Conservation (phyloP, 257 asterid species). For the Solanum sejunctum region DNA sequence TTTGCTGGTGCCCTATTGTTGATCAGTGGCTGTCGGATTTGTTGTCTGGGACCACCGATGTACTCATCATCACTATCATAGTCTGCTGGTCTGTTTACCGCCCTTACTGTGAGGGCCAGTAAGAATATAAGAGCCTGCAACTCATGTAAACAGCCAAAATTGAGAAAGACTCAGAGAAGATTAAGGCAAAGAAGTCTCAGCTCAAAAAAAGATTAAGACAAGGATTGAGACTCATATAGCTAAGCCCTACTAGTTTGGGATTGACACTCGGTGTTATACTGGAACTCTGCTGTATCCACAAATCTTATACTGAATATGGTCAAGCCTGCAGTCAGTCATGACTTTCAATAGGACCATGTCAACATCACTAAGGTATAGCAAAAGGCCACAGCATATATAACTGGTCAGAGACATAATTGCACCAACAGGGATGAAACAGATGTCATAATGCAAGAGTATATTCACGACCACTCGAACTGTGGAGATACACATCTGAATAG, state of each 20-base stretch:
- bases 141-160: not conserved
- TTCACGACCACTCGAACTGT: not conserved
- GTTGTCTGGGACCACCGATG: constrained; percentile 65
- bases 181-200: not conserved
- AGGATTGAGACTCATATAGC: not conserved
- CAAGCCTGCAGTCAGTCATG: not conserved
- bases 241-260: not conserved
- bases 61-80: constrained; percentile 98
- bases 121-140: constrained; percentile 84
- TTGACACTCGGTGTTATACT: not conserved
- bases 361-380: not conserved
- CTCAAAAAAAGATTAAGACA: not conserved
- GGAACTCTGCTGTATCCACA: not conserved
- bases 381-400: not conserved
- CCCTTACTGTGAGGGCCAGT: constrained; percentile 82
- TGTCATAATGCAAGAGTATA: not conserved
- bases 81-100: constrained; percentile 79
- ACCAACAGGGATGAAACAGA: not conserved
- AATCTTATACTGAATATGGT: not conserved
- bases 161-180: not conserved
- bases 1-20: constrained; percentile 36
- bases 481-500: not conserved
- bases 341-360: not conserved
- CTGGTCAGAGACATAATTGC: not conserved
- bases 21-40: constrained; percentile 78